Conservation (phyloP, 2,329 filamentous ascomycete species). For the Pestalotiopsis fici region DNA sequence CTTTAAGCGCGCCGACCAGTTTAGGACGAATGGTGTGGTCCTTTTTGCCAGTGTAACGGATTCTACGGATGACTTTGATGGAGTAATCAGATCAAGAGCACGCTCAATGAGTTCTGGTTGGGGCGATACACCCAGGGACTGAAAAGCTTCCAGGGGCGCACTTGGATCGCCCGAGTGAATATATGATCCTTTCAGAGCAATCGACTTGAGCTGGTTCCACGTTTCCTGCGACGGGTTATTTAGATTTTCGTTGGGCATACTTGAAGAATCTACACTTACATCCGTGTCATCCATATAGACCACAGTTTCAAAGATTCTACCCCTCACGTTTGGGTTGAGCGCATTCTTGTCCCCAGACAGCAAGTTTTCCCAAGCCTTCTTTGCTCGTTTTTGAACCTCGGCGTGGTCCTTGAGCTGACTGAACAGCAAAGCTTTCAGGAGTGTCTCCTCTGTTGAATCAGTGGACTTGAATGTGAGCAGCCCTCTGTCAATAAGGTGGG, state of each 20-base stretch:
- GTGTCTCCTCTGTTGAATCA: background rate
- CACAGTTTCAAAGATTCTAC: conserved; percentile 4
- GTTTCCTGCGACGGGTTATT: background rate
- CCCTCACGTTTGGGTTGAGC: conserved; percentile 9
- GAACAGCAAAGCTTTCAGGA: conserved; percentile 4
- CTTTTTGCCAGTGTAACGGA: background rate
- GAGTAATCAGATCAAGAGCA: background rate
- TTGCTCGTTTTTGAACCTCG: background rate
- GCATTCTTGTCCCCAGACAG: conserved; percentile 4
- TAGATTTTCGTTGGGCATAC: background rate
- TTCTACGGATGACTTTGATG: background rate
- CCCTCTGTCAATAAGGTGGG: background rate
- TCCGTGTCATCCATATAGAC: background rate
- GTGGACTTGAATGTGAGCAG: background rate
- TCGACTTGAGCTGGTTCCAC: conserved; percentile 1
- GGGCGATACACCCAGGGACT: background rate
- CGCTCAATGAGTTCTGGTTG: background rate
- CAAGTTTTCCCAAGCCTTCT: background rate
- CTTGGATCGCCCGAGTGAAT: background rate
- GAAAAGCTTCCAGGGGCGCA: background rate
- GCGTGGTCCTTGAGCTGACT: conserved; percentile 6
- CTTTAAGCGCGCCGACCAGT: background rate
- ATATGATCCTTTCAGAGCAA: conserved; percentile 3
- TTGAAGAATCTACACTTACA: too few species aligned
- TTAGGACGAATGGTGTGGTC: background rate